Evolutionary conservation across 2,329 filamentous ascomycete genomes (phyloP).

Genomic region (Alternaria panax): DNA sequence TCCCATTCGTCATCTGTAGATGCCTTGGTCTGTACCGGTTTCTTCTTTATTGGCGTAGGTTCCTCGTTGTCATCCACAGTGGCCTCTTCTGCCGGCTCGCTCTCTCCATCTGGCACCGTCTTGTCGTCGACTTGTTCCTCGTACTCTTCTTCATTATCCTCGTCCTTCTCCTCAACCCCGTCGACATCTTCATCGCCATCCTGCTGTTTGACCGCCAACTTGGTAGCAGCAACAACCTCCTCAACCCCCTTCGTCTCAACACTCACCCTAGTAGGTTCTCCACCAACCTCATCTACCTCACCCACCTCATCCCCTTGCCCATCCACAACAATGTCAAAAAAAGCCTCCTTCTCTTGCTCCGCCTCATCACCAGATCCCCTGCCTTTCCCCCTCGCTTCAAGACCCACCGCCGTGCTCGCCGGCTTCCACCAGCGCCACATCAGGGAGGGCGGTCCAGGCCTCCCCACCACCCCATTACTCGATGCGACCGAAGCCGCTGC

Average conservation of each 20-base stretch:
- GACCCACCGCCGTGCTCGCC: background rate
- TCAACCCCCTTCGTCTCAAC: accelerated
- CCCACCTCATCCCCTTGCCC: too few relatives aligned
- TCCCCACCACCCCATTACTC: background rate
- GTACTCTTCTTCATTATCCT: background rate
- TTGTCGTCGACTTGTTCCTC: too few relatives aligned
- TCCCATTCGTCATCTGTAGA: background rate
- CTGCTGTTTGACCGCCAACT: background rate
- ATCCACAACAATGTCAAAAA: background rate
- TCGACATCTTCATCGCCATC: background rate
- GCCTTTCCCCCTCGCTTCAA: background rate
- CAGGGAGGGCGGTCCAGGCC: background rate
- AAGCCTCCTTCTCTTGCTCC: background rate
- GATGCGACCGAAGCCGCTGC: background rate
- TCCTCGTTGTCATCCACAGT: background rate
- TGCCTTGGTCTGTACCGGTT: background rate
- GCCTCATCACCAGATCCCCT: background rate
- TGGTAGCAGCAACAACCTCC: background rate
- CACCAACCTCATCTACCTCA: background rate
- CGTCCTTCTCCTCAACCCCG: background rate
- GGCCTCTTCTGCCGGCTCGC: background rate
- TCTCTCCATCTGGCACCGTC: too few relatives aligned
- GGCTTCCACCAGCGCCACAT: background rate
- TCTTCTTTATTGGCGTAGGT: background rate
- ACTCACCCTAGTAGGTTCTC: background rate